Evolutionary conservation across 192 early-diverging fungal genomes (phyloP), one percentile per base, ranked within the genome.

Genomic region (Polychytrium aggregatum): DNA sequence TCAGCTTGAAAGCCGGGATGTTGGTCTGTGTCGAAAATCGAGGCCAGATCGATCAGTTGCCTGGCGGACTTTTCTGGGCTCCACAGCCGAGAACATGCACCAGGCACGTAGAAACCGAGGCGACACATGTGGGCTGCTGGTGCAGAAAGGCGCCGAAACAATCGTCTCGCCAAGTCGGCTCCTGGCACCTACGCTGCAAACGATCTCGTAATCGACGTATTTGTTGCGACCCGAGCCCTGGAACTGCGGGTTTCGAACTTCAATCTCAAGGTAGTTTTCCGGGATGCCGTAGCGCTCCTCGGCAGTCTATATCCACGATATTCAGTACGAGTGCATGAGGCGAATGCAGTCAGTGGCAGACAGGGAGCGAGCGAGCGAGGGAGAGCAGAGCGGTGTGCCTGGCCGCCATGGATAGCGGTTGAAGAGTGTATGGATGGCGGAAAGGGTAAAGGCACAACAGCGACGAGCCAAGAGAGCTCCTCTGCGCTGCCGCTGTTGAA

Each of bases 221-320:
- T 85, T 88, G 54, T 79, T 85, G 35, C 87, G 72, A 14, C 83
- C 84, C 40, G 52, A 74, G 64, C 79, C 88, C 55, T 91, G 83
- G 40, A 86, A 84, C 44, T 83, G 79, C 26, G 92, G 90, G 71
- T 91, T 89, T 45, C 69, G 70, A 24, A 98, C 86, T 61, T 93
- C 89, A 52, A 96, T 83, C 65, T 96, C 95, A 25, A 98, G 67
- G 64, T 92, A 98, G 76, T 95, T 97, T 62, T 98, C 95, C 26
- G 95, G 95, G 39, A 83, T 69, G 34, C 85, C 87, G 65, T 98
- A 98, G 25, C 72, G 52, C 46, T 75, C 72, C 51, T 71, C 67
- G 30, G 67, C 67, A 1, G 67, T 69, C 67, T 69, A 34, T 6
- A 37, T 31, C 0, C 9, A 48, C 9, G n/a, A 35, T 18, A 50